Conservation (phyloP, 2,329 filamentous ascomycete genomes). For the Trichoderma pleuroti region DNA sequence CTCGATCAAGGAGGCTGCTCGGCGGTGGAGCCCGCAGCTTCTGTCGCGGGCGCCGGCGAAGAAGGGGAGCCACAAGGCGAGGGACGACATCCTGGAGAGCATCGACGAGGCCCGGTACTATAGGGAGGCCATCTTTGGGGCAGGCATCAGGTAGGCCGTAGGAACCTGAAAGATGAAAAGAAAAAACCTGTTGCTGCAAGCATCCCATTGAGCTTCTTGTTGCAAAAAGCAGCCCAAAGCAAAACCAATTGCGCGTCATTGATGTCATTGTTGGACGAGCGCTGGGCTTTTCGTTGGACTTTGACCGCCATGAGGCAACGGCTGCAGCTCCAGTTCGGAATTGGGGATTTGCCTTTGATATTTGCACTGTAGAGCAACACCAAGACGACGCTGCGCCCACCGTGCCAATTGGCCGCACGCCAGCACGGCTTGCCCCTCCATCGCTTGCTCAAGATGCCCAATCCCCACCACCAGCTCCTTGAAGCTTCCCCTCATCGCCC, state of each 20-base stretch:
- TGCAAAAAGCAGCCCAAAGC: neutral
- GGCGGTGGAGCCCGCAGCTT: slow-evolving; percentile 63
- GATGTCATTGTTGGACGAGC: slow-evolving; percentile 15
- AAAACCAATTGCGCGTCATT: slow-evolving; percentile 1
- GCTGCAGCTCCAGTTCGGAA: slow-evolving; percentile 1
- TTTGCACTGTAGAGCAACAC: neutral
- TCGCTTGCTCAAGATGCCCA: slow-evolving; percentile 27
- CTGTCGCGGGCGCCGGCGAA: slow-evolving; percentile 66
- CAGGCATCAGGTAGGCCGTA: neutral
- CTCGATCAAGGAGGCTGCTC: slow-evolving; percentile 83
- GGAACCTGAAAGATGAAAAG: neutral
- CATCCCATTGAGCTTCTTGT: neutral
- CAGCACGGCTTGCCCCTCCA: slow-evolving; percentile 26
- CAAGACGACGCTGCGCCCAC: neutral
- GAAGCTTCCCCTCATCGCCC: slow-evolving; percentile 27
- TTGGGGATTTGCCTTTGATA: slow-evolving; percentile 3
- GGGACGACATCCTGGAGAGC: slow-evolving; percentile 89
- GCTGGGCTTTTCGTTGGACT: slow-evolving; percentile 15
- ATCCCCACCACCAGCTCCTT: slow-evolving; percentile 29
- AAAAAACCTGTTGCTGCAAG: neutral
- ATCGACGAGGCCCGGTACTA: slow-evolving; percentile 90
- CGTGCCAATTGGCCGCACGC: slow-evolving; percentile 22
- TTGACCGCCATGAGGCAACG: slow-evolving; percentile 4
- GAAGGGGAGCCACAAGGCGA: slow-evolving; percentile 74
- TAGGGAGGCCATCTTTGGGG: slow-evolving; percentile 62